A percentile compares a stretch with the other conserved stretches of the same genome.
Evolutionary conservation across 1,284 basidiomycete genomes (phyloP).

Genomic region (Cutaneotrichosporon dermatis): DNA sequence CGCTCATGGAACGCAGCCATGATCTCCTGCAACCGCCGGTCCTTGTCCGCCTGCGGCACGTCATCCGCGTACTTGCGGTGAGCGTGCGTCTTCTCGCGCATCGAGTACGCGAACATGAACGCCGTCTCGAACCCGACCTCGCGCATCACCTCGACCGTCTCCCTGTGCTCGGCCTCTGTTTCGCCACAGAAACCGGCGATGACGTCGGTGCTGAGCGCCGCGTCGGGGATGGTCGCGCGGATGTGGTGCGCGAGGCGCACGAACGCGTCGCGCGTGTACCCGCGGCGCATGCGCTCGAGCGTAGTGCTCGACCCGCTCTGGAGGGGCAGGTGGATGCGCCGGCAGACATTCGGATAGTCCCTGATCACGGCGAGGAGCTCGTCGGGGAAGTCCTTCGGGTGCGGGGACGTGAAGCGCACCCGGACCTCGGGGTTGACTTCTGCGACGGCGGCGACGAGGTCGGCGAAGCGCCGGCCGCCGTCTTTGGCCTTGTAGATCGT

Average conservation of each 20-base stretch:
- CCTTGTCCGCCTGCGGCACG: slow-evolving; percentile 2
- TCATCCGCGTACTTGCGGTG: slow-evolving; percentile 5
- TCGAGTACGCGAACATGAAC: slow-evolving; percentile 8
- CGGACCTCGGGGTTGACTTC: slow-evolving; percentile 4
- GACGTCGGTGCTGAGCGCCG: slow-evolving; percentile 3
- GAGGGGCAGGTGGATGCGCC: slow-evolving; percentile 1
- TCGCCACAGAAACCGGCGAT: slow-evolving; percentile 7
- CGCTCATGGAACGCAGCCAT: slow-evolving; percentile 1
- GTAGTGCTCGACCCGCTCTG: background rate
- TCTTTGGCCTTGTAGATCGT: slow-evolving; percentile 5
- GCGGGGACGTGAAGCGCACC: slow-evolving; percentile 3
- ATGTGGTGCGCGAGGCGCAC: background rate
- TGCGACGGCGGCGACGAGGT: slow-evolving; percentile 5
- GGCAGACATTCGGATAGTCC: slow-evolving; percentile 6
- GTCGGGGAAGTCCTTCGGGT: slow-evolving; percentile 7
- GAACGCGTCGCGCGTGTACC: slow-evolving; percentile 7
- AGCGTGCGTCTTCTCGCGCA: slow-evolving; percentile 8
- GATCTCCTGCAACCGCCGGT: slow-evolving; percentile 6
- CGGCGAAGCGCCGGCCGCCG: slow-evolving; percentile 5
- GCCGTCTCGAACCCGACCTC: slow-evolving; percentile 4
- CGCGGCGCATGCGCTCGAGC: slow-evolving; percentile 5
- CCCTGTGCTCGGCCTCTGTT: slow-evolving; percentile 3
- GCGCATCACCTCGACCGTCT: slow-evolving; percentile 6
- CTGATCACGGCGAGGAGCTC: slow-evolving; percentile 6
- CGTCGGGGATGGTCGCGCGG: slow-evolving; percentile 3